Evolutionary conservation across 176 grass and related monocot species (phyloP).

Genomic region (Oryza glaberrima): DNA sequence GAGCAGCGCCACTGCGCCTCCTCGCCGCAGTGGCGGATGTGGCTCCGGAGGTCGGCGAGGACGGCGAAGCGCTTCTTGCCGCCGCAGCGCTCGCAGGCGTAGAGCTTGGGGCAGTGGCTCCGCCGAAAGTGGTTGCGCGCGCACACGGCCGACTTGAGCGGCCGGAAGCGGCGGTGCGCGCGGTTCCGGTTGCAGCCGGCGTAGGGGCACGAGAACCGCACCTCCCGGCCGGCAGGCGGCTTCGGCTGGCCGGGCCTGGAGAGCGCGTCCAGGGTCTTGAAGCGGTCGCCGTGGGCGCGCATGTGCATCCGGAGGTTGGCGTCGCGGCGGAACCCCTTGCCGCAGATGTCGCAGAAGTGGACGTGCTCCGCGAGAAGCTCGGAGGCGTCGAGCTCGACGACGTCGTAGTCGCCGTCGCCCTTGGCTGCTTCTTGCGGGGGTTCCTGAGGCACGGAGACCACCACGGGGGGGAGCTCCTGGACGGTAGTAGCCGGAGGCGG

Average conservation of each 20-base stretch:
- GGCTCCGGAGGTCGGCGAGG: conserved; percentile 80
- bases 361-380: conserved; percentile 92
- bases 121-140: conserved; percentile 93
- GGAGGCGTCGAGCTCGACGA: conserved; percentile 79
- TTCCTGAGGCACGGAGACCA: conserved; percentile 16
- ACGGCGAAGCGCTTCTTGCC: conserved; percentile 95
- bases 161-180: conserved; percentile 79
- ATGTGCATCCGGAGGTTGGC: conserved; percentile 99
- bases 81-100: conserved; percentile 72
- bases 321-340: conserved; percentile 97
- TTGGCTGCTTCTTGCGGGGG: conserved; percentile 34
- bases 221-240: conserved; percentile 39
- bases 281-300: conserved; percentile 93
- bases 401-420: conserved; percentile 59
- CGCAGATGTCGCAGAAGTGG: conserved; percentile 92
- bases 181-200: conserved; percentile 86
- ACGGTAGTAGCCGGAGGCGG: background rate
- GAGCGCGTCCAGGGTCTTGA: conserved; percentile 94
- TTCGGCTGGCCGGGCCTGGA: conserved; percentile 62
- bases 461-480: conserved; percentile 33
- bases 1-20: conserved; percentile 89
- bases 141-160: conserved; percentile 87
- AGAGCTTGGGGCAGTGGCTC: conserved; percentile 97
- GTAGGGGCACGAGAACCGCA: conserved; percentile 87
- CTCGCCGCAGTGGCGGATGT: conserved; percentile 91